Evolutionary conservation across 139 green algal genomes (phyloP), one percentile per base, ranked within the genome.

Genomic region (Diplosphaera chodatii): DNA sequence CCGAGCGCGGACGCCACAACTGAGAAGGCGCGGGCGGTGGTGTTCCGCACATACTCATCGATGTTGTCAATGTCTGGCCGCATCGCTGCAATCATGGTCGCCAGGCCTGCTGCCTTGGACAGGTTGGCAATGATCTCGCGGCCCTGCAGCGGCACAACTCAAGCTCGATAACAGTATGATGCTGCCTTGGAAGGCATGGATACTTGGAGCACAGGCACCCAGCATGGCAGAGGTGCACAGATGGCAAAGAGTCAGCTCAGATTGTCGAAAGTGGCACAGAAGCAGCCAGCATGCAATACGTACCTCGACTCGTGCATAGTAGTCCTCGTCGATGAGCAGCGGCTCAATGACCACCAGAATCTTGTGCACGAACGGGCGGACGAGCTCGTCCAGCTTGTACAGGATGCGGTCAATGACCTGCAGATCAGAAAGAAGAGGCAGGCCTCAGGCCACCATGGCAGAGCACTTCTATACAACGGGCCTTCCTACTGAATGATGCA

Each of bases 261-360:
- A n/a, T n/a, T n/a, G n/a, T n/a, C n/a, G n/a, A n/a, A n/a, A n/a
- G n/a, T n/a, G n/a, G n/a, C n/a, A n/a, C n/a, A n/a, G n/a, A n/a
- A n/a, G n/a, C n/a, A n/a, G n/a, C n/a, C n/a, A n/a, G n/a, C n/a
- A n/a, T n/a, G n/a, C n/a, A n/a, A n/a, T n/a, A n/a, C n/a, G 31
- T 15, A 67, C 27, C 71, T 89, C 83, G 56, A 98, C 92, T 63
- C 94, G 90, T 2, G 94, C 95, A 70, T 99, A 99, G 86, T 99
- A 99, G 84, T 99, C 95, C 85, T 99, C 95, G 72, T 99, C 95
- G 77, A 99, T 99, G 13, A 99, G 87, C 84, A 99, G 87, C 22
- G 95, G 95, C 87, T 99, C 93, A 69, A 99, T 99, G 63, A 99
- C 95, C 32, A 99, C 95, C 73, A 99, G 88, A 76, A 99, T 99